These are phyloP conservation scores for Colletotrichum kahawae DNA, from an alignment of 2,329 filamentous ascomycete genomes.

Conservation along the genomic window DNA sequence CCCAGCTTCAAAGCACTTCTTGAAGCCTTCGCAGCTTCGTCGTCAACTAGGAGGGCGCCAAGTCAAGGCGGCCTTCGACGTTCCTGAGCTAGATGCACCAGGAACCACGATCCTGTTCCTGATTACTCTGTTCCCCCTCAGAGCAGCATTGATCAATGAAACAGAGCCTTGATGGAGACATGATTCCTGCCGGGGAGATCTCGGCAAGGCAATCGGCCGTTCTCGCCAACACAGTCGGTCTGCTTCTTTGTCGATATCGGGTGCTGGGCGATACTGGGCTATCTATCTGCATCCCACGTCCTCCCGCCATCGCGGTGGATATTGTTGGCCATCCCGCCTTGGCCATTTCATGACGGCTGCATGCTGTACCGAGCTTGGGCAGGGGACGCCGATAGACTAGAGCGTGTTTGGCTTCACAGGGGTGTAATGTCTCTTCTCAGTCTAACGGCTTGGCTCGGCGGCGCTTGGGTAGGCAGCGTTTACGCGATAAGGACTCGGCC, in stretches of 20 bases:
- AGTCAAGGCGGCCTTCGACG: neutral
- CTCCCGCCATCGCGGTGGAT: neutral
- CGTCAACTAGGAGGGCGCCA: neutral
- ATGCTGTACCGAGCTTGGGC: neutral
- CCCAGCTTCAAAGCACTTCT: neutral
- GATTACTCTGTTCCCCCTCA: neutral
- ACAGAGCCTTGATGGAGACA: neutral
- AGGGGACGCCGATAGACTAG: neutral
- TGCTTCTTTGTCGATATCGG: neutral
- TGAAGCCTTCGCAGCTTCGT: neutral
- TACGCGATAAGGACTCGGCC: conserved; percentile 7
- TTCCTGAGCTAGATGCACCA: conserved; percentile 8
- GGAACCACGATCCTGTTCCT: neutral
- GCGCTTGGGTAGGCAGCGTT: conserved; percentile 8
- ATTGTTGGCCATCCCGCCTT: neutral
- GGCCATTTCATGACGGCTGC: neutral
- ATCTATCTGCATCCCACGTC: neutral
- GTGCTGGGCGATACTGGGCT: neutral
- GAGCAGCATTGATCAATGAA: neutral
- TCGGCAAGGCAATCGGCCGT: neutral
- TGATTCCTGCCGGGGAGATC: neutral
- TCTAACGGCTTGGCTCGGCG: conserved; percentile 19
- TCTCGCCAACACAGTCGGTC: neutral
- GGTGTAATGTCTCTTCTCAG: neutral
- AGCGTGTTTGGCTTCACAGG: neutral